phyloP scores from a whole-genome alignment of 2,329 filamentous ascomycete species.

The Fusarium sublunatum region DNA sequence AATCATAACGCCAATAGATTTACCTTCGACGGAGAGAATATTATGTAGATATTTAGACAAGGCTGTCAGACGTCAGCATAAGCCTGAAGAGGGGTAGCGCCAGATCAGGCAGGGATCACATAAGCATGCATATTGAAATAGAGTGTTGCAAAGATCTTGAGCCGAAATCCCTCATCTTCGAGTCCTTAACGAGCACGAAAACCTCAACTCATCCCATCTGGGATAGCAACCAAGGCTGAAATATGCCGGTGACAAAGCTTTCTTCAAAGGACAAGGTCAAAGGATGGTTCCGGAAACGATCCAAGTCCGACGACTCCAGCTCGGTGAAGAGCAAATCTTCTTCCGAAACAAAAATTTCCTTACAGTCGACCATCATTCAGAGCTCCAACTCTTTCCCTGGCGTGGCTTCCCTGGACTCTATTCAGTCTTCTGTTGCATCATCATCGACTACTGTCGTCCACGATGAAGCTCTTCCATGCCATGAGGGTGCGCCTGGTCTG shows the following conservation, averaged over 20 bases:
- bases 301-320: background rate
- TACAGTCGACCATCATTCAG: background rate
- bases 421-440: background rate
- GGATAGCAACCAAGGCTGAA: background rate
- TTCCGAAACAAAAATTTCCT: background rate
- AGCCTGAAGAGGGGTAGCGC: too few species aligned
- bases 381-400: too few species aligned
- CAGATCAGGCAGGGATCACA: too few species aligned
- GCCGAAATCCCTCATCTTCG: background rate
- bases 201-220: background rate
- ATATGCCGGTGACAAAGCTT: background rate
- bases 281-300: background rate
- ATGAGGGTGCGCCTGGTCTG: background rate
- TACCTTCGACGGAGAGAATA: too few species aligned
- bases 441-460: background rate
- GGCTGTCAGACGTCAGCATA: too few species aligned
- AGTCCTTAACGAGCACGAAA: background rate
- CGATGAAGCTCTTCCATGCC: background rate
- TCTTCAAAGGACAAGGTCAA: background rate
- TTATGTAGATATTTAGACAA: too few species aligned
- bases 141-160: too few species aligned
- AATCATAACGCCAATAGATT: too few species aligned
- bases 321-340: background rate
- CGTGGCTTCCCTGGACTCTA: background rate
- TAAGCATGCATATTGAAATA: too few species aligned